Evolutionary conservation across 805 yeast species (phyloP).

Genomic region (Priceomyces haplophilus): DNA sequence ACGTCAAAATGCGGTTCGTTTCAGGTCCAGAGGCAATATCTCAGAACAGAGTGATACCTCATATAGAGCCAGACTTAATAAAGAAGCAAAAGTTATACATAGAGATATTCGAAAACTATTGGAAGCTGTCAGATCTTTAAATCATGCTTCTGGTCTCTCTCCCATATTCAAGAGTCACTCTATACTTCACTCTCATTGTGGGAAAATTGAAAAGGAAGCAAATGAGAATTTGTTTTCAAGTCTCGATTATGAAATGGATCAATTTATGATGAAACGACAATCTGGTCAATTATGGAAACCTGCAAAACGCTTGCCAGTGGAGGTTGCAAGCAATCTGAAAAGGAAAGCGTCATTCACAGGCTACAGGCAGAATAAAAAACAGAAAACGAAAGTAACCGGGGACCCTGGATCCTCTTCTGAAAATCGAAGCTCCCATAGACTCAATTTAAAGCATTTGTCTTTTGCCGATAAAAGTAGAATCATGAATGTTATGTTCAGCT

Average conservation of each 20-base stretch:
- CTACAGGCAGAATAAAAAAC: constrained; percentile 2
- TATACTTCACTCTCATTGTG: constrained; percentile 5
- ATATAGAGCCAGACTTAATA: constrained; percentile 4
- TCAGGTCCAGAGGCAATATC: constrained; percentile 5
- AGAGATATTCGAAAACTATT: constrained; percentile 9
- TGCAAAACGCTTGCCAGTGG: background rate
- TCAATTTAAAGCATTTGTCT: constrained; percentile 5
- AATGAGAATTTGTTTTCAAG: constrained; percentile 9
- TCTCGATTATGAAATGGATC: constrained; percentile 12
- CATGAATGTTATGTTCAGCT: constrained; percentile 17
- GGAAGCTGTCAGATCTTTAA: constrained; percentile 1
- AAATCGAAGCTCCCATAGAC: background rate
- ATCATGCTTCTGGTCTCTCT: constrained; percentile 3
- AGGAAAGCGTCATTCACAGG: constrained; percentile 2
- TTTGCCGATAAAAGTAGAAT: constrained; percentile 14
- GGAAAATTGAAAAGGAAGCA: constrained; percentile 3
- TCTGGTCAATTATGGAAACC: constrained; percentile 11
- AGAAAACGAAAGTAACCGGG: background rate
- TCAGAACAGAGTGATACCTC: background rate
- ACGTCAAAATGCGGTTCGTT: constrained; percentile 33
- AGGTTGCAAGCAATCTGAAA: background rate
- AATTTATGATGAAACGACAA: constrained; percentile 10
- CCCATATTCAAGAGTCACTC: constrained; percentile 5
- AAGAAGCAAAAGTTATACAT: constrained; percentile 12
- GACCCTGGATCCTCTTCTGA: background rate